Conservation (phyloP, 371 early-diverging fungal species). For the Saksenaea vasiformis region DNA sequence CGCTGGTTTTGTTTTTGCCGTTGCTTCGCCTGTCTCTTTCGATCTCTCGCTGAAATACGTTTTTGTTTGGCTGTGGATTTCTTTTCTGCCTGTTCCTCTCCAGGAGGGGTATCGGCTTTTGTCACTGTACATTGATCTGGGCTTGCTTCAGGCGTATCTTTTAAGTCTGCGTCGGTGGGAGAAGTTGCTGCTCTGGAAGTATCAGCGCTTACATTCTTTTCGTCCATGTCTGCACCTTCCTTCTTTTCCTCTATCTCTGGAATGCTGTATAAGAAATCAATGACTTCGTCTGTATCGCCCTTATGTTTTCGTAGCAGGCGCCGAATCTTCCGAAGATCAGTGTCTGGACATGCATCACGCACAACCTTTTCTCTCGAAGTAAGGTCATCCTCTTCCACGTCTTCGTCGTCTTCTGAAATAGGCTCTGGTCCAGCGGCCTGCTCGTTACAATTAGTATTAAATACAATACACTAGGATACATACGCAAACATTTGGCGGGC, state of each 20-base stretch:
- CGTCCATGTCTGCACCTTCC: no score
- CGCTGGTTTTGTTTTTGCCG: no score
- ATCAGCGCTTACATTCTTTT: no score
- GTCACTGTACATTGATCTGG: no score
- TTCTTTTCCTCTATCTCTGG: slow-evolving; percentile 20
- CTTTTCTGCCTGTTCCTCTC: no score
- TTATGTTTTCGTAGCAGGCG: slow-evolving; percentile 50
- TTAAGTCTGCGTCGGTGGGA: no score
- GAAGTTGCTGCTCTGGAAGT: no score
- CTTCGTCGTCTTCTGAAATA: slow-evolving; percentile 14
- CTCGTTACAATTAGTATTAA: background rate
- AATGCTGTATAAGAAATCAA: slow-evolving; percentile 51
- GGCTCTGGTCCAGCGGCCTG: slow-evolving; percentile 1
- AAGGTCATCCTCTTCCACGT: slow-evolving; percentile 26
- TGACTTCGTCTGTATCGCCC: slow-evolving; percentile 55
- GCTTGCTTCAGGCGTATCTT: no score
- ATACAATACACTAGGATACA: slow-evolving; percentile 16
- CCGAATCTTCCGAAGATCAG: slow-evolving; percentile 49
- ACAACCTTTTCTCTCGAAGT: slow-evolving; percentile 52
- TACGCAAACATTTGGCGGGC: slow-evolving; percentile 61
- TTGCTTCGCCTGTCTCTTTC: no score
- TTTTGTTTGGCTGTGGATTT: no score
- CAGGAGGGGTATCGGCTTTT: no score
- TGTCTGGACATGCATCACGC: slow-evolving; percentile 47
- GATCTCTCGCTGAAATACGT: no score